Conservation (phyloP, 1,139 yeast genomes). For the Nadsonia starkeyi-henricii region DNA sequence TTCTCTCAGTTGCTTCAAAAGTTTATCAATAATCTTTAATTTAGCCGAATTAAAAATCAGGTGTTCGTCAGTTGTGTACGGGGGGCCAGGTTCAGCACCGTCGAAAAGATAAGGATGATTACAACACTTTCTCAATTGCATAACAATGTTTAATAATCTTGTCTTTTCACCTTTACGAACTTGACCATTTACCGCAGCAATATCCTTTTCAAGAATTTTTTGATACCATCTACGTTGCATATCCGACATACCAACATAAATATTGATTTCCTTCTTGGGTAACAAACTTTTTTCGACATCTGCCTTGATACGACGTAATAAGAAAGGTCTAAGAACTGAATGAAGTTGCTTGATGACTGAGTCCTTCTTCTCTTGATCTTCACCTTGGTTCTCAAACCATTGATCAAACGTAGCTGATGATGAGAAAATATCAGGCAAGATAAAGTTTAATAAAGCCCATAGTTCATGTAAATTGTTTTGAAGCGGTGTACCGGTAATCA, state of each 20-base stretch:
- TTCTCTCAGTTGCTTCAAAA: conserved; percentile 54
- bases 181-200: conserved; percentile 92
- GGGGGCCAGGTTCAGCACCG: conserved; percentile 99
- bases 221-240: conserved; percentile 94
- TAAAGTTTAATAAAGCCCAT: conserved; percentile 86
- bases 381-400: conserved; percentile 52
- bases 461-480: conserved; percentile 90
- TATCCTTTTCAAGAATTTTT: conserved; percentile 77
- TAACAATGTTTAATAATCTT: conserved; percentile 76
- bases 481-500: conserved; percentile 91
- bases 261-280: conserved; percentile 80
- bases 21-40: conserved; percentile 75
- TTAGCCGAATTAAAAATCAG: conserved; percentile 80
- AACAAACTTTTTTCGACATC: conserved; percentile 86
- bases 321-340: conserved; percentile 77
- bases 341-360: conserved; percentile 74
- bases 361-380: conserved; percentile 42
- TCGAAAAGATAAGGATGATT: conserved; percentile 94
- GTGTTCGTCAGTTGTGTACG: conserved; percentile 93
- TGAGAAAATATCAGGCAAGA: conserved; percentile 91
- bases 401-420: conserved; percentile 86
- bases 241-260: conserved; percentile 87
- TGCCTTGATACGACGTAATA: conserved; percentile 76
- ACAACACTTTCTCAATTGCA: conserved; percentile 94
- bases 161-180: conserved; percentile 88